Percentiles rank a stretch among this genome's conserved stretches.
Conservation (phyloP, 305 asterid species). For the Solanum chacoense region DNA sequence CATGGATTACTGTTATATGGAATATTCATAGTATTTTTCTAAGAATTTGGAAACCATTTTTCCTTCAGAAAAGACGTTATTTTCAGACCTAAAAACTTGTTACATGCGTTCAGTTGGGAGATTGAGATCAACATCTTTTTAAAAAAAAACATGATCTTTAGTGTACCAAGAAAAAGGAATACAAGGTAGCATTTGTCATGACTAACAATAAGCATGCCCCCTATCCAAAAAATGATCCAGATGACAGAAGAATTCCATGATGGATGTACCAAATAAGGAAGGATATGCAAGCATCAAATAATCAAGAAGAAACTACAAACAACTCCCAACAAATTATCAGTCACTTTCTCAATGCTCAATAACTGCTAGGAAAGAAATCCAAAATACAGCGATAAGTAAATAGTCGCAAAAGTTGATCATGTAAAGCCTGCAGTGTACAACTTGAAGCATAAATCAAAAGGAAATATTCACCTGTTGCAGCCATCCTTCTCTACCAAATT, state of each 20-base stretch:
- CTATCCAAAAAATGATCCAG: not conserved
- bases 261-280: not conserved
- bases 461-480: conserved; percentile 46
- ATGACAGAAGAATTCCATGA: not conserved
- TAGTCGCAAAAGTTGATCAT: not conserved
- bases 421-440: not conserved
- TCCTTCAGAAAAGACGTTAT: not conserved
- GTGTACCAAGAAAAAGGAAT: not conserved
- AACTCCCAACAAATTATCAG: not conserved
- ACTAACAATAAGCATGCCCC: not conserved
- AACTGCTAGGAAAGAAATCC: not conserved
- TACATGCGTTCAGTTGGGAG: not conserved
- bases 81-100: not conserved
- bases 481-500: conserved; percentile 94
- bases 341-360: not conserved
- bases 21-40: not conserved
- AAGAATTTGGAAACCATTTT: not conserved
- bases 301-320: not conserved
- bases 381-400: not conserved
- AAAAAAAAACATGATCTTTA: not conserved
- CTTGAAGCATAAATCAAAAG: not conserved
- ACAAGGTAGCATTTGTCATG: not conserved
- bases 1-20: not conserved
- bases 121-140: not conserved
- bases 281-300: not conserved